Percentiles rank a stretch among this genome's conserved stretches.
These are phyloP conservation scores for Rhododendron griersonianum DNA, from an alignment of 148 eudicot species.

Conservation along the genomic window DNA sequence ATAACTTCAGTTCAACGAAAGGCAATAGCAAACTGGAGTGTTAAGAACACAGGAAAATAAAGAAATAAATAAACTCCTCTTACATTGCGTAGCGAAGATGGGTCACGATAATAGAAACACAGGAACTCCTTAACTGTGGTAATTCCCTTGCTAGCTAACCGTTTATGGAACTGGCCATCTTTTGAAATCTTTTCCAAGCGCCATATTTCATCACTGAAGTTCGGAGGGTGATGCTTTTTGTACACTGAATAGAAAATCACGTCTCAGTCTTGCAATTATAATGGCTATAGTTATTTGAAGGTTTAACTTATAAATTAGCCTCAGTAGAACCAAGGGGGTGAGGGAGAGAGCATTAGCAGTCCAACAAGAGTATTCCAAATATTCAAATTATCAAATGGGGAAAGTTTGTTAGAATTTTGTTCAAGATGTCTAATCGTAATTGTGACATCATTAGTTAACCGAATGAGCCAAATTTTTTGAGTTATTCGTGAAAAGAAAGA, in stretches of 20 bases:
- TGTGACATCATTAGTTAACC: not conserved
- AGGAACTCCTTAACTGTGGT: slow-evolving; percentile 56
- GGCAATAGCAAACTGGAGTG: not conserved
- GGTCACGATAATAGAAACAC: slow-evolving; percentile 30
- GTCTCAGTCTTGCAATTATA: not conserved
- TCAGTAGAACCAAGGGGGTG: not conserved
- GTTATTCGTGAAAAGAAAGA: not conserved
- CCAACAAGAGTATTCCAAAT: not conserved
- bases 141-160: slow-evolving; percentile 40
- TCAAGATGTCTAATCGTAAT: not conserved
- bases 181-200: slow-evolving; percentile 65
- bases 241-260: slow-evolving; percentile 50
- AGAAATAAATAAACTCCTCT: slow-evolving; percentile 10
- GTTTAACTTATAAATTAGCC: not conserved
- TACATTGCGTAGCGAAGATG: slow-evolving; percentile 43
- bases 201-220: slow-evolving; percentile 71
- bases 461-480: not conserved
- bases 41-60: not conserved
- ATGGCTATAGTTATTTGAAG: not conserved
- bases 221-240: slow-evolving; percentile 72
- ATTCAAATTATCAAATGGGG: not conserved
- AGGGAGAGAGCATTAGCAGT: not conserved
- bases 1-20: not conserved
- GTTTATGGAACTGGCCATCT: slow-evolving; percentile 52
- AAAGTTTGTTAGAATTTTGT: not conserved